Evolutionary conservation across 345 rosid species (phyloP), one percentile per base, ranked within the genome.

Genomic region (Triadica sebifera): DNA sequence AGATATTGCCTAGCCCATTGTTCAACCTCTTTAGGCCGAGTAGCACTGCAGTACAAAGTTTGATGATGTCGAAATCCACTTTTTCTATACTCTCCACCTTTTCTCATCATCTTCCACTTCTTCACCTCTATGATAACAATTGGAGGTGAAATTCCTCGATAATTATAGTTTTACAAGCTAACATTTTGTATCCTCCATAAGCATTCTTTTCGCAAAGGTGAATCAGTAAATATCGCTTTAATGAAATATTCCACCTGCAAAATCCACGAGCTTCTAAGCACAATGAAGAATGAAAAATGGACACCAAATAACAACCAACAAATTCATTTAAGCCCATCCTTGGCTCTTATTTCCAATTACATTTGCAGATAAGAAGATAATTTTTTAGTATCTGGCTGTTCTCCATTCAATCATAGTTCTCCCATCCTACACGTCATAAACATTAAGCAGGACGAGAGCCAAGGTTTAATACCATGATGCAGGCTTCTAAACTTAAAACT

Each of bases 141-240:
- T n/a, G 22, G 10, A 52, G 47, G 5, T 46, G 43, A 25, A 29
- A 53, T 0, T 11, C 12, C 22, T 12, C 22, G 15, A 9, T 29
- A 50, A 60, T 5, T 34, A 0, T 11, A 37, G 15, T n/a, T 52
- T 67, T 79, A 84, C 74, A 81, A 77, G 83, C 82, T 61, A 51
- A 64, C 77, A 39, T 83, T 87, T 69, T 87, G 88, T 65, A 95
- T 90, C 83, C 91, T 85, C 99, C 94, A 84, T 74, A 91, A 59
- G 85, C 98, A 95, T 79, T 93, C 99, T 86, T 90, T 91, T 76
- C 98, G 87, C 79, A 95, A 74, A 20, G 97, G 80, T 0, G 99
- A 91, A 83, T 93, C 98, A 0, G 97, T 73, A 79, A 91, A 93
- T 84, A 88, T 90, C 57, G 99, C 94, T 83, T 85, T 86, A 74